Conservation (phyloP, 2,329 filamentous ascomycete species). For the Capronia americana region DNA sequence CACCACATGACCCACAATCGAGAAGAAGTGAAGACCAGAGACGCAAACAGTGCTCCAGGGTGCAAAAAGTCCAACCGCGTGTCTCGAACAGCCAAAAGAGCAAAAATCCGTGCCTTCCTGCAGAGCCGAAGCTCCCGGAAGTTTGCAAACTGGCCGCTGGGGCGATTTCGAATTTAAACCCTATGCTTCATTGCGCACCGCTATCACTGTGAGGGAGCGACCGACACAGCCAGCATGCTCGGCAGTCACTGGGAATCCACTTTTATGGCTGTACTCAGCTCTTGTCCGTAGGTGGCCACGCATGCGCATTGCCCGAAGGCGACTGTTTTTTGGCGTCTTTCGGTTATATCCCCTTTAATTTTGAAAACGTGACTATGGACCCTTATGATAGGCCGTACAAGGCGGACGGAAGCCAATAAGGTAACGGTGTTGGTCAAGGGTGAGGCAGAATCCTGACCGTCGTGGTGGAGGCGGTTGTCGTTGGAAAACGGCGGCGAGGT, state of each 20-base stretch:
- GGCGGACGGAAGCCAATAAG: not conserved
- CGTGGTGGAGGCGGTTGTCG: not conserved
- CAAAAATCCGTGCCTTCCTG: slow-evolving; percentile 24
- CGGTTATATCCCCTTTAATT: slow-evolving; percentile 10
- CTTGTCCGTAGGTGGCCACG: slow-evolving; percentile 15
- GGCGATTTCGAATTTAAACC: slow-evolving; percentile 18
- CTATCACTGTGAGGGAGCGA: slow-evolving; percentile 7
- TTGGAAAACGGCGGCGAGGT: not conserved
- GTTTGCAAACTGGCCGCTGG: slow-evolving; percentile 20
- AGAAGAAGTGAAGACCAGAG: not conserved
- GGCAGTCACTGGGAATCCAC: slow-evolving; percentile 21
- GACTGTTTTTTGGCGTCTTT: not conserved
- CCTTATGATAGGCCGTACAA: not conserved
- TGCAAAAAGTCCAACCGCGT: not conserved
- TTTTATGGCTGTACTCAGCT: slow-evolving; percentile 16
- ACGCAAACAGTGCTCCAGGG: not conserved
- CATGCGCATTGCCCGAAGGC: not conserved
- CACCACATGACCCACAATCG: not conserved
- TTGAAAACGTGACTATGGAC: not conserved
- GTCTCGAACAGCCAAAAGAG: not conserved
- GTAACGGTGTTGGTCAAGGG: not conserved
- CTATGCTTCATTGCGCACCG: slow-evolving; percentile 20
- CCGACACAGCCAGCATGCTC: slow-evolving; percentile 14
- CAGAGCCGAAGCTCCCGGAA: slow-evolving; percentile 16
- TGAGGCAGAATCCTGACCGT: slow-evolving; percentile 11